Conservation (phyloP, 169 alveolate species). For the Cryptosporidium baileyi region DNA sequence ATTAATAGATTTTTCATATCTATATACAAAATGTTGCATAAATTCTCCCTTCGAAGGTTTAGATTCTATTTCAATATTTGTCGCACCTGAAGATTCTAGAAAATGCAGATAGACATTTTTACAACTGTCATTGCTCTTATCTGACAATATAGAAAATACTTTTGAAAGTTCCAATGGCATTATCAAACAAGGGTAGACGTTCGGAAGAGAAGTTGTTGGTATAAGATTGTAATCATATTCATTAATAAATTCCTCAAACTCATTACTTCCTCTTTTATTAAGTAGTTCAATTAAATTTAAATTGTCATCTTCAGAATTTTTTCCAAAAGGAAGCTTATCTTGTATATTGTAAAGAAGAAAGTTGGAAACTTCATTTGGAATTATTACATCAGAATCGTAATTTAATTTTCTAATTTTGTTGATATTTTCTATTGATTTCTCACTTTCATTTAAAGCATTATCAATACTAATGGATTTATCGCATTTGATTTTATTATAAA, state of each 20-base stretch:
- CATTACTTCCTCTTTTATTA: constrained; percentile 16
- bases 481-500: too few relatives aligned
- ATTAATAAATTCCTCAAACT: constrained; percentile 37
- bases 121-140: not conserved
- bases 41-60: constrained; percentile 12
- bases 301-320: constrained; percentile 2
- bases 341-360: constrained; percentile 18
- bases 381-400: not conserved
- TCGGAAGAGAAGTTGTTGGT: constrained; percentile 44
- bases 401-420: not conserved
- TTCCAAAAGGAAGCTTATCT: not conserved
- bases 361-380: constrained; percentile 16
- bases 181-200: constrained; percentile 36
- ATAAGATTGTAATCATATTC: constrained; percentile 26
- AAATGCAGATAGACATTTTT: constrained; percentile 38
- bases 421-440: not conserved
- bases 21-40: constrained; percentile 30
- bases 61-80: constrained; percentile 35
- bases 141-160: constrained; percentile 12
- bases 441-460: not conserved
- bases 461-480: not conserved
- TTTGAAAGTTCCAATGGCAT: constrained; percentile 6
- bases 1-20: constrained; percentile 28
- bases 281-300: not conserved
- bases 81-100: constrained; percentile 27